Conservation (phyloP, 2,329 filamentous ascomycete genomes). For the Botrytis sinoallii region DNA sequence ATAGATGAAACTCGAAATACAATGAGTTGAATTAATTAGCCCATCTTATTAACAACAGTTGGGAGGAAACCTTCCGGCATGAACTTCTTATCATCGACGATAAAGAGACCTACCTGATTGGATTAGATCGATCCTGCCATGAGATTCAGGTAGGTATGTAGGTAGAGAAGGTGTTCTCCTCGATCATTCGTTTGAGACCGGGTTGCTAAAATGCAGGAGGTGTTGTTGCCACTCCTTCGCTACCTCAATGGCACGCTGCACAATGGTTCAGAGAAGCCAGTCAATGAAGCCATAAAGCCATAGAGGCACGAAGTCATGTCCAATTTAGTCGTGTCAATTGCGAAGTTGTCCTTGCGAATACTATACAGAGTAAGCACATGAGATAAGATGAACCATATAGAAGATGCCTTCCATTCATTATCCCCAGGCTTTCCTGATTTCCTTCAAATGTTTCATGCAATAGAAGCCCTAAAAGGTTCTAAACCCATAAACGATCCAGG, state of each 20-base stretch:
- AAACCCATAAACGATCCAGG: neutral
- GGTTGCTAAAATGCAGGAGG: neutral
- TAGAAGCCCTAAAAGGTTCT: constrained; percentile 10
- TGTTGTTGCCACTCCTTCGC: neutral
- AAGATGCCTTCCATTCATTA: neutral
- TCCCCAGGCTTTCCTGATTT: neutral
- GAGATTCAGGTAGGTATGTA: neutral
- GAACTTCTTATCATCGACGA: neutral
- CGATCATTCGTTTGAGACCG: neutral
- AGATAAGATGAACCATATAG: neutral
- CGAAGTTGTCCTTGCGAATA: neutral
- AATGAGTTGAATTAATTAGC: neutral
- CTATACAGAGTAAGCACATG: neutral
- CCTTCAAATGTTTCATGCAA: neutral
- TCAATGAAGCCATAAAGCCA: neutral
- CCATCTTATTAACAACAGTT: neutral
- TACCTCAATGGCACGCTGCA: neutral
- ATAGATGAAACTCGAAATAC: neutral
- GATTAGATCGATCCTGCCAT: neutral
- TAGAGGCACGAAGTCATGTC: neutral
- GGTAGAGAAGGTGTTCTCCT: neutral
- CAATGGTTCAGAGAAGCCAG: neutral
- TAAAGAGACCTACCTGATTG: neutral
- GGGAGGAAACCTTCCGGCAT: neutral
- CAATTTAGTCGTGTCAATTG: neutral